Base-by-base conservation (phyloP, 495 filamentous ascomycete genomes). In the Aspergillus kassunensis region DNA sequence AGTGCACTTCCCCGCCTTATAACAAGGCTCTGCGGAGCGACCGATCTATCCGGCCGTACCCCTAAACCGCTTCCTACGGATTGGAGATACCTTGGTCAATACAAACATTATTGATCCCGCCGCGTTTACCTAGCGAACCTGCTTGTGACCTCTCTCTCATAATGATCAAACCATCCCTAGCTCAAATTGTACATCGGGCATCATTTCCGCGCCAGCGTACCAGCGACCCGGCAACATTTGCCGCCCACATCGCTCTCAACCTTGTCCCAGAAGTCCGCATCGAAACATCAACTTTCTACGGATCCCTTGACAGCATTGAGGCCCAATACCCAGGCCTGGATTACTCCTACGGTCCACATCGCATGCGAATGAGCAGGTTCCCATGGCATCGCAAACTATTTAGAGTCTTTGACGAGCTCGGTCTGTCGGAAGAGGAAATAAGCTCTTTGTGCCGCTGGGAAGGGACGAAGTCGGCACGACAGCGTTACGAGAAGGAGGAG, bases 321-420 rank as follows among this genome's bases (percentile, higher is more conserved):
- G 89, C 90, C 36, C 89, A 91, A 57, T 95, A 96, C 57, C 91
- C 91, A 0, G 91, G 91, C 23, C 77, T 96, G 36, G 90, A 96
- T 73, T 96, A 96, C 71, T 83, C 83, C 31, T 76, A 88, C 63
- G 74, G 73, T 4, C 86, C 85, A 15, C 91, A 96, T 73, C 89
- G 90, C 58, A 84, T 89, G 74, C 83, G 90, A 42, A 81, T 96
- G 6, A 75, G 85, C 57, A 87, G 89, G 34, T 95, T 87, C 72
- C 78, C 77, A 2, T 90, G 86, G 81, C 91, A 96, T 66, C 82
- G 82, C 50, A 78, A 80, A 57, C 78, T 96, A 1, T 95, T 96
- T 69, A 80, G 82, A 30, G 86, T 84, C 31, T 95, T 96, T 57
- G 89, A 96, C 59, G 75, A 74, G 34, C 77, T 96, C 16, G 75